phyloP scores from a whole-genome alignment of 2,329 filamentous ascomycete species.

The Fusarium duplospermum region DNA sequence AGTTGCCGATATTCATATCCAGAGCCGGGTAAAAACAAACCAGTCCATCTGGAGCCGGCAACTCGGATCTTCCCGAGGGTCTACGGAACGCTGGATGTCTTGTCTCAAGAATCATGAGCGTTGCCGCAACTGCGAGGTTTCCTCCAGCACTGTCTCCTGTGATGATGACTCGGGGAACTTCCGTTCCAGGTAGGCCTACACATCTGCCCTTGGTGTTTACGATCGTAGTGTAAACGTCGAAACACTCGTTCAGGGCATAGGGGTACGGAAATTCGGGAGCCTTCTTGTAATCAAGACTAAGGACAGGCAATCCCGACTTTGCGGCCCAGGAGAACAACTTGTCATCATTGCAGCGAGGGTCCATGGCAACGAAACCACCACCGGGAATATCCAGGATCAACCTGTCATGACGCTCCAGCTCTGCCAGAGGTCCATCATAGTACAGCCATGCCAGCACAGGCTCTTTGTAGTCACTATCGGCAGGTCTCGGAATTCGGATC shows the following conservation, averaged over 20 bases:
- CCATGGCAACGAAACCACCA: constrained; percentile 97
- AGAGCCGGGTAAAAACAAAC: constrained; percentile 89
- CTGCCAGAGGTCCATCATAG: constrained; percentile 86
- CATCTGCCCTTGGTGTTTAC: constrained; percentile 55
- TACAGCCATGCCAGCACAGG: constrained; percentile 91
- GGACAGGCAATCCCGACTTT: constrained; percentile 85
- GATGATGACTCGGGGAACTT: constrained; percentile 56
- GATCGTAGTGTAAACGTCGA: constrained; percentile 58
- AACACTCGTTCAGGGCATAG: constrained; percentile 61
- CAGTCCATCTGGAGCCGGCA: constrained; percentile 83
- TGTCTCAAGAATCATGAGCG: constrained; percentile 89
- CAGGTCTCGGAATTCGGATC: constrained; percentile 85
- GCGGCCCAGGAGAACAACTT: constrained; percentile 93
- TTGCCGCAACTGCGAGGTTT: constrained; percentile 72
- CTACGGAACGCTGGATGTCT: constrained; percentile 57
- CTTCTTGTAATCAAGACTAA: constrained; percentile 86
- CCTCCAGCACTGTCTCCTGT: constrained; percentile 63
- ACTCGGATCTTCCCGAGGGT: constrained; percentile 56
- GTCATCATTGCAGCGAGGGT: constrained; percentile 93
- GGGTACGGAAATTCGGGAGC: constrained; percentile 64
- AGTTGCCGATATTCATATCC: constrained; percentile 98
- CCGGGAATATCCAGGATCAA: constrained; percentile 91
- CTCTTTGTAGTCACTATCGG: constrained; percentile 83
- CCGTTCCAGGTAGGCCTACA: constrained; percentile 56
- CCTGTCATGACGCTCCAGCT: constrained; percentile 79